Percentiles rank a stretch among this genome's conserved stretches.
Conservation (phyloP, 441 rosid genomes). For the Gossypium davidsonii region DNA sequence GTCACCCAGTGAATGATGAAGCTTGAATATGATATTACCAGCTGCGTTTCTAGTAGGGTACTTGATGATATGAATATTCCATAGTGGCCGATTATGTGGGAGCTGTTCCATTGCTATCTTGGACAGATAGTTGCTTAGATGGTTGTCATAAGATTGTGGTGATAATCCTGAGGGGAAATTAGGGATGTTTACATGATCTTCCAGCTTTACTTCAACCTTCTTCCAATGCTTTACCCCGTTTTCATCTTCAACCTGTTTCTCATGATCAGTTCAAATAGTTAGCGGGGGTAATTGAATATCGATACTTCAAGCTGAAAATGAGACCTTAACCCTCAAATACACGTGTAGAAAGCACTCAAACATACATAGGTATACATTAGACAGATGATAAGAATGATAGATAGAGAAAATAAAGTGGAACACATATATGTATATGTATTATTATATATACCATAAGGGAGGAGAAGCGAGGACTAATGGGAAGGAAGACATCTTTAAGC, state of each 20-base stretch:
- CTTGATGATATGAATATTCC: slow-evolving; percentile 41
- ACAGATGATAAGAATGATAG: too few relatives aligned
- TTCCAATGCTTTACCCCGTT: slow-evolving; percentile 38
- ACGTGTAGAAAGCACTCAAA: neutral
- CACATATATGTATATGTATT: neutral
- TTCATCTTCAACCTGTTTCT: slow-evolving; percentile 27
- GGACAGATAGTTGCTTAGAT: slow-evolving; percentile 27
- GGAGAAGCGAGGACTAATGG: slow-evolving; percentile 45
- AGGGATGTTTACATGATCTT: slow-evolving; percentile 32
- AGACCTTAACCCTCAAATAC: neutral
- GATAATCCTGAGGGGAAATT: slow-evolving; percentile 25
- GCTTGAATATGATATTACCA: slow-evolving; percentile 38
- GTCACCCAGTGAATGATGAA: slow-evolving; percentile 47
- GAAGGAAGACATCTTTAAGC: slow-evolving; percentile 38
- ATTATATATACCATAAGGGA: slow-evolving; percentile 33
- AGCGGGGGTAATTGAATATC: neutral
- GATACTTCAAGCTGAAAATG: too few relatives aligned
- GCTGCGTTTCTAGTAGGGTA: slow-evolving; percentile 38
- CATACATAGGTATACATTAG: neutral
- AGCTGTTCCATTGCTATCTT: slow-evolving; percentile 23
- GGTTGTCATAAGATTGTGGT: slow-evolving; percentile 26
- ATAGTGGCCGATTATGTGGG: slow-evolving; percentile 34
- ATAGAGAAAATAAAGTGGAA: neutral
- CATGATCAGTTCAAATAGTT: neutral
- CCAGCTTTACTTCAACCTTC: slow-evolving; percentile 31